Conservation (phyloP, 306 rosid species). For the Arachis hypogaea region DNA sequence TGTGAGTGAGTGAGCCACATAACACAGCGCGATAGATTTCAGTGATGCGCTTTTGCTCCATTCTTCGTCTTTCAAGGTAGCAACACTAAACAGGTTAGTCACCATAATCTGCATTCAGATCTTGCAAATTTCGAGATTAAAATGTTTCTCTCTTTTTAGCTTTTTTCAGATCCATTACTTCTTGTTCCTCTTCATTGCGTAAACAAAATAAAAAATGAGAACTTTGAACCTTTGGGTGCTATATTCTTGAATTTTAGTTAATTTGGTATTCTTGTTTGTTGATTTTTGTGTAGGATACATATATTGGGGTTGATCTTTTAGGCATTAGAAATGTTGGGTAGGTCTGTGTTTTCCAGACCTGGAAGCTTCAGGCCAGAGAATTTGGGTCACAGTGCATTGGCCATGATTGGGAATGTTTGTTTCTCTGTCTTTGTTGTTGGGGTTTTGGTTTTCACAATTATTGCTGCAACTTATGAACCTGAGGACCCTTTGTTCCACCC, state of each 20-base stretch:
- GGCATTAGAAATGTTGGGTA: slow-evolving; percentile 51
- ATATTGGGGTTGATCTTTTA: slow-evolving; percentile 35
- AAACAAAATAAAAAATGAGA: slow-evolving; percentile 35
- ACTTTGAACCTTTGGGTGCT: slow-evolving; percentile 17
- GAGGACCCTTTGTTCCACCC: slow-evolving; percentile 98
- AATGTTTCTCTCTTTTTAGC: slow-evolving; percentile 16
- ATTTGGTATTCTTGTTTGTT: slow-evolving; percentile 48
- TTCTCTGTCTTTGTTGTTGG: slow-evolving; percentile 87
- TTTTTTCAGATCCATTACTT: slow-evolving; percentile 38
- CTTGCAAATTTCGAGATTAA: slow-evolving; percentile 25
- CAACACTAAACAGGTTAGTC: slow-evolving; percentile 39
- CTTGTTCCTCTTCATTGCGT: slow-evolving; percentile 25
- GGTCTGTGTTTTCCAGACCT: slow-evolving; percentile 59
- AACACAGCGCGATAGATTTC: slow-evolving; percentile 5
- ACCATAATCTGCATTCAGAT: slow-evolving; percentile 40
- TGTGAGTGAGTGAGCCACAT: slow-evolving; percentile 28
- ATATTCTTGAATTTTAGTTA: slow-evolving; percentile 40
- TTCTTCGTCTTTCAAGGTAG: slow-evolving; percentile 27
- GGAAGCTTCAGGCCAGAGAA: slow-evolving; percentile 83
- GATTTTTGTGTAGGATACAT: slow-evolving; percentile 39
- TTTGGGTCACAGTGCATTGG: slow-evolving; percentile 81
- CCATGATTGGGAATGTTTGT: slow-evolving; percentile 87
- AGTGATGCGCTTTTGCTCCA: slow-evolving; percentile 34
- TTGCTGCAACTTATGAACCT: slow-evolving; percentile 96
- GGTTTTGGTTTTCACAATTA: slow-evolving; percentile 81